phyloP scores from a whole-genome alignment of 108 stramenopile genomes.

The Cyclotella kingstonii region DNA sequence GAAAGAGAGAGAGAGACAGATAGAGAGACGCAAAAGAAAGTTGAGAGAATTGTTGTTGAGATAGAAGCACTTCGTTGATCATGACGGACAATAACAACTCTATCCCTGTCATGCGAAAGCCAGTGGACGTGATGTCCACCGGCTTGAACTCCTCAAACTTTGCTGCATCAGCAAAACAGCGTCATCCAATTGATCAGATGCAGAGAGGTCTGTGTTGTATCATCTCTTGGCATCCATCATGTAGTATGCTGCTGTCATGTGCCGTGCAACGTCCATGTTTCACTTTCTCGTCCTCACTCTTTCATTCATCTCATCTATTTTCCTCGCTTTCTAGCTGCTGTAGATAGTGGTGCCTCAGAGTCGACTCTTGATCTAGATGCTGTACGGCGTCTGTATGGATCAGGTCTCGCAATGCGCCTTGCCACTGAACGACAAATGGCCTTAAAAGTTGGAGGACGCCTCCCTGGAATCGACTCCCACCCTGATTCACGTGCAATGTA shows the following conservation, averaged over 20 bases:
- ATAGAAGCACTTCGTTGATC: background rate
- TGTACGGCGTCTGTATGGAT: conserved; percentile 82
- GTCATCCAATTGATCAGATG: conserved; percentile 80
- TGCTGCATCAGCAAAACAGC: conserved; percentile 57
- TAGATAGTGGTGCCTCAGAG: conserved; percentile 26
- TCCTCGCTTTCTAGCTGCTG: conserved; percentile 4
- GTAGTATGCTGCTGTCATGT: too few species aligned
- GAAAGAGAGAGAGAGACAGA: too few species aligned
- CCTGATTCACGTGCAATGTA: conserved; percentile 61
- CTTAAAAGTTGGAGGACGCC: conserved; percentile 51
- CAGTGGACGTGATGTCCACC: conserved; percentile 68
- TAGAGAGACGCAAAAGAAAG: too few species aligned
- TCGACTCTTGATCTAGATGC: conserved; percentile 54
- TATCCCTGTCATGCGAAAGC: conserved; percentile 79
- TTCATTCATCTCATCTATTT: conserved; percentile 3
- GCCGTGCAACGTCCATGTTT: too few species aligned
- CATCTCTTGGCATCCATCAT: too few species aligned
- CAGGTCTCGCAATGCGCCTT: conserved; percentile 82
- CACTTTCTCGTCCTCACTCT: too few species aligned
- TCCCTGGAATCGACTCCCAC: conserved; percentile 51
- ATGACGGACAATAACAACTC: conserved; percentile 23
- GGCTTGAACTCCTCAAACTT: conserved; percentile 80
- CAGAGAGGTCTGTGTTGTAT: conserved; percentile 56
- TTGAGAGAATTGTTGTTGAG: too few species aligned
- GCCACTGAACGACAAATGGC: conserved; percentile 80